Percentiles rank a stretch among this genome's conserved stretches.
Evolutionary conservation across 192 early-diverging fungal species (phyloP).

Genomic region (Coemansia brasiliensis): DNA sequence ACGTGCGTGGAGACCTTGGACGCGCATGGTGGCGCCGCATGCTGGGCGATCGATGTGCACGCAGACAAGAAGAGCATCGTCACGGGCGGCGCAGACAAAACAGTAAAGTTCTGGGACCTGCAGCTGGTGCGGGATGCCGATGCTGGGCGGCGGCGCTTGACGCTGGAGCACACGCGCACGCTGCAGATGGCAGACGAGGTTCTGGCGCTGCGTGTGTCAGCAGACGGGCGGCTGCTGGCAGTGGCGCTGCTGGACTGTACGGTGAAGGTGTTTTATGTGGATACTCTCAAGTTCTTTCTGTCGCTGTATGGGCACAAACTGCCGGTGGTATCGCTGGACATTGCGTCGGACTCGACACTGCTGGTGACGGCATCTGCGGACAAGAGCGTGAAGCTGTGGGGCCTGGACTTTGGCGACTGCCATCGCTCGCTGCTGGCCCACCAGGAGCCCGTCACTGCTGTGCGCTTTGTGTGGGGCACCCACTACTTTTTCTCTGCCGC

Average conservation of each 20-base stretch:
- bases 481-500: constrained; percentile 94
- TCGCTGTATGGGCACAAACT: constrained; percentile 98
- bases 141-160: constrained; percentile 9
- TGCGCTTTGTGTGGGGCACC: constrained; percentile 89
- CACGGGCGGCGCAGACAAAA: constrained; percentile 91
- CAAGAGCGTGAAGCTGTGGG: constrained; percentile 99
- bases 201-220: constrained; percentile 80
- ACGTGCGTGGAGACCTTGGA: constrained; percentile 82
- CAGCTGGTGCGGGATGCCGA: constrained; percentile 63
- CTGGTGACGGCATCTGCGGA: constrained; percentile 94
- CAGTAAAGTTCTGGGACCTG: constrained; percentile 98
- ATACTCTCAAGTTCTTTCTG: constrained; percentile 95
- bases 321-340: constrained; percentile 98
- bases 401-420: constrained; percentile 99
- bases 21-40: constrained; percentile 82
- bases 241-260: constrained; percentile 91
- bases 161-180: constrained; percentile 50
- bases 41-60: constrained; percentile 84
- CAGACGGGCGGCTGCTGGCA: constrained; percentile 83
- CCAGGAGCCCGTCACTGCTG: constrained; percentile 85
- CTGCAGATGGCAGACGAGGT: constrained; percentile 95
- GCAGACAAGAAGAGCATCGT: constrained; percentile 86
- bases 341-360: constrained; percentile 89
- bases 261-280: constrained; percentile 95
- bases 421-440: constrained; percentile 92